Evolutionary conservation across 345 rosid species (phyloP).

Genomic region (Pugionium cornutum): DNA sequence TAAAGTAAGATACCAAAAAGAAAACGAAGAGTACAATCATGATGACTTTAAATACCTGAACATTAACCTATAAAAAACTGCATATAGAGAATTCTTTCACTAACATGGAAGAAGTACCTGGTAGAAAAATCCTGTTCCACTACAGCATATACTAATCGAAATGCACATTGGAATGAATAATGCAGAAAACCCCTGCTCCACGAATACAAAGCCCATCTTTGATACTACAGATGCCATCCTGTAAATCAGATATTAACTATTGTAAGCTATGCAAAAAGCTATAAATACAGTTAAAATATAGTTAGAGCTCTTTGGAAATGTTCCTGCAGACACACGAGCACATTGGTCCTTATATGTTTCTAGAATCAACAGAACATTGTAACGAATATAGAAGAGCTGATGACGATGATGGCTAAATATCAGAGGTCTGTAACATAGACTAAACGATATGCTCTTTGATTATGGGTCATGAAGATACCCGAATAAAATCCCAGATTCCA

Average conservation of each 20-base stretch:
- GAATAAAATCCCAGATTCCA: conserved; percentile 93
- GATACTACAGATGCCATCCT: conserved; percentile 98
- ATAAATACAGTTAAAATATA: conserved; percentile 3
- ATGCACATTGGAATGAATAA: conserved; percentile 79
- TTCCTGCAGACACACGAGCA: conserved; percentile 10
- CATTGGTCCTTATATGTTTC: conserved; percentile 14
- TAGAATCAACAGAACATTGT: conserved; percentile 2
- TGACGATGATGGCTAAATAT: not conserved
- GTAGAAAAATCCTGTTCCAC: conserved; percentile 89
- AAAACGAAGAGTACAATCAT: conserved; percentile 10
- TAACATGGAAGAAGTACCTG: conserved; percentile 54
- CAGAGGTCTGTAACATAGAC: conserved; percentile 1
- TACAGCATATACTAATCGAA: conserved; percentile 79
- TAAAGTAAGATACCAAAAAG: conserved; percentile 16
- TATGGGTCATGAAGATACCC: conserved; percentile 53
- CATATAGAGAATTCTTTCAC: not conserved
- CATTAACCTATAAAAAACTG: conserved; percentile 3
- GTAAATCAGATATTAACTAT: conserved; percentile 34
- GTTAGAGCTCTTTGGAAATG: not conserved
- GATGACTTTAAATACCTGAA: not conserved
- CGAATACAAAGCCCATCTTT: conserved; percentile 92
- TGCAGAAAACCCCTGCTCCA: conserved; percentile 75
- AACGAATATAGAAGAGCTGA: not conserved
- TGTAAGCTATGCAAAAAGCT: conserved; percentile 24
- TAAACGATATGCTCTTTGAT: not conserved